These are phyloP conservation scores for Manihot esculenta DNA, from an alignment of 441 rosid genomes.

Conservation along the genomic window DNA sequence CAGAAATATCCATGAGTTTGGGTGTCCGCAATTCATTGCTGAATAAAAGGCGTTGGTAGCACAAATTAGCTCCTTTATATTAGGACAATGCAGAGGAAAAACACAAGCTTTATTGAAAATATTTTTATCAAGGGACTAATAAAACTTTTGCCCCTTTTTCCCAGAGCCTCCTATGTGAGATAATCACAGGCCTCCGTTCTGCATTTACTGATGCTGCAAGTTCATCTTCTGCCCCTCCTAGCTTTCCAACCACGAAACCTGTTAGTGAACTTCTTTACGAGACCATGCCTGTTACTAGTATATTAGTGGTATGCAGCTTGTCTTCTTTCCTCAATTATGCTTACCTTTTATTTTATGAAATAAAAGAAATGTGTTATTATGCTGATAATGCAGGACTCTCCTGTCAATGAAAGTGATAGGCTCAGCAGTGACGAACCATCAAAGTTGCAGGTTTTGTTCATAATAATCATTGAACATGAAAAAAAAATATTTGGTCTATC, in stretches of 20 bases:
- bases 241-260: slow-evolving; percentile 54
- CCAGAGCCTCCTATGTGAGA: slow-evolving; percentile 74
- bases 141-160: slow-evolving; percentile 17
- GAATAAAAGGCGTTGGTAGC: neutral
- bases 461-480: neutral
- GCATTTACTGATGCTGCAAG: slow-evolving; percentile 67
- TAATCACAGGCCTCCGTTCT: slow-evolving; percentile 73
- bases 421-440: slow-evolving; percentile 43
- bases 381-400: slow-evolving; percentile 45
- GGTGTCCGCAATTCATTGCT: neutral
- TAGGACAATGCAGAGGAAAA: neutral
- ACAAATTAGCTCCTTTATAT: neutral
- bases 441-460: slow-evolving; percentile 45
- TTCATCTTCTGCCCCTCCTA: slow-evolving; percentile 77
- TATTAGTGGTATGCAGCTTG: slow-evolving; percentile 35
- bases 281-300: slow-evolving; percentile 41
- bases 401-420: slow-evolving; percentile 36
- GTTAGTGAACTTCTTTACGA: slow-evolving; percentile 63
- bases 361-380: neutral
- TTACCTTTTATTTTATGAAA: slow-evolving; percentile 8
- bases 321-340: neutral
- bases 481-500: neutral
- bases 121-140: slow-evolving; percentile 8
- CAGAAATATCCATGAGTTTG: neutral
- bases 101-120: neutral